Evolutionary conservation across 1,139 yeast species (phyloP).

Genomic region (Taphrina flavorubra): DNA sequence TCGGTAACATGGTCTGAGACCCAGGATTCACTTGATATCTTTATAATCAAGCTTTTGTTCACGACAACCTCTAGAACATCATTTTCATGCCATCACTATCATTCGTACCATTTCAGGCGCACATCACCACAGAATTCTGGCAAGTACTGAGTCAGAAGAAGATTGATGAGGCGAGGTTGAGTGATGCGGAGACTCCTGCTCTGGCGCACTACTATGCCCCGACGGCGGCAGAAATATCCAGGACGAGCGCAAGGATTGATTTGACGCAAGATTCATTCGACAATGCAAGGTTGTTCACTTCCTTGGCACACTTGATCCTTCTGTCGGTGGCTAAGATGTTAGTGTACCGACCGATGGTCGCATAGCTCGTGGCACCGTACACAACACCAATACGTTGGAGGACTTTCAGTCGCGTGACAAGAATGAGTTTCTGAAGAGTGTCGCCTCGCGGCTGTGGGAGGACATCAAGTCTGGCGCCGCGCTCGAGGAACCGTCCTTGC

Average conservation of each 20-base stretch:
- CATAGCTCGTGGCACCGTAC: conserved; percentile 55
- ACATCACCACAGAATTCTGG: conserved; percentile 86
- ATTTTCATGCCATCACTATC: conserved; percentile 45
- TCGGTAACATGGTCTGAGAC: no score
- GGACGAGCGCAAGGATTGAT: conserved; percentile 53
- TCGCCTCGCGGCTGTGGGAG: conserved; percentile 33
- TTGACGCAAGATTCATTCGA: conserved; percentile 45
- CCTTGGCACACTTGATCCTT: no score
- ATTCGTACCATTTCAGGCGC: conserved; percentile 68
- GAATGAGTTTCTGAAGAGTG: conserved; percentile 53
- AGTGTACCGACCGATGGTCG: conserved; percentile 33
- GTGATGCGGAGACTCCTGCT: conserved; percentile 57
- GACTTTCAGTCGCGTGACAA: conserved; percentile 77
- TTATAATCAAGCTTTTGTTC: no score
- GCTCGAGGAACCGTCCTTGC: conserved; percentile 53
- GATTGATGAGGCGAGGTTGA: conserved; percentile 68
- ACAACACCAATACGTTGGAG: conserved; percentile 81
- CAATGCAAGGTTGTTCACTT: conserved; percentile 40
- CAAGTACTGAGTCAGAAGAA: conserved; percentile 70
- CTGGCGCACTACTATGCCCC: conserved; percentile 55
- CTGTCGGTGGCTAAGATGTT: neutral
- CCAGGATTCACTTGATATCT: no score
- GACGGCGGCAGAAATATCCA: conserved; percentile 55
- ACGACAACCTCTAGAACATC: neutral
- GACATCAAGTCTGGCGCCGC: conserved; percentile 52